phyloP scores from a whole-genome alignment of 441 rosid species.

The Manihot esculenta region DNA sequence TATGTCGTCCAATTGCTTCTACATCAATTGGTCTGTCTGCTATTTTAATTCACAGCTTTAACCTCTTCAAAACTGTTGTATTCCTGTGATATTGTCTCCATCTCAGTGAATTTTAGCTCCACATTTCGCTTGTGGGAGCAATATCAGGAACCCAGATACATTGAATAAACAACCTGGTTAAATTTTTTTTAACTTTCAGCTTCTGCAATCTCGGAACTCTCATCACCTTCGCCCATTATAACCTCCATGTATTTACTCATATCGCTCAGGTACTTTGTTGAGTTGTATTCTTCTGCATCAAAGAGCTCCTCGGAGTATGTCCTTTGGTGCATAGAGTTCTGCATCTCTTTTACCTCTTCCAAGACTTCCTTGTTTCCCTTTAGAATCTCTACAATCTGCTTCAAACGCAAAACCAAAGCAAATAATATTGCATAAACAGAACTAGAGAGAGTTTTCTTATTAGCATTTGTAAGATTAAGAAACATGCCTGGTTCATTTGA shows the following conservation, averaged over 20 bases:
- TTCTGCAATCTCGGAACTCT: neutral
- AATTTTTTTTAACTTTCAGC: no score
- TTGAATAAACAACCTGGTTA: no score
- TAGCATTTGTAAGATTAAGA: neutral
- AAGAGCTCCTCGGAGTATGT: slow-evolving; percentile 74
- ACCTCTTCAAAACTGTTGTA: neutral
- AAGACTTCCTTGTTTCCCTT: slow-evolving; percentile 49
- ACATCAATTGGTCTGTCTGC: neutral
- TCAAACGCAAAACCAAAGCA: slow-evolving; percentile 2
- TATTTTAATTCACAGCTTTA: no score
- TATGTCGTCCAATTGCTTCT: neutral
- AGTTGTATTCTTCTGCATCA: slow-evolving; percentile 74
- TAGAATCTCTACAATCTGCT: slow-evolving; percentile 61
- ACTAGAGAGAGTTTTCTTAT: neutral
- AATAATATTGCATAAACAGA: no score
- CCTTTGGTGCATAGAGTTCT: slow-evolving; percentile 41
- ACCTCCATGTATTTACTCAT: slow-evolving; percentile 57
- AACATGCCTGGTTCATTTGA: slow-evolving; percentile 76
- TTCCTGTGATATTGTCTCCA: slow-evolving; percentile 1
- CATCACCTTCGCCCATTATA: slow-evolving; percentile 36
- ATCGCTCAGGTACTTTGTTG: slow-evolving; percentile 57
- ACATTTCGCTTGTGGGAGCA: slow-evolving; percentile 1
- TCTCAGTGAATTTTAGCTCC: no score
- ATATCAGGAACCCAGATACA: neutral
- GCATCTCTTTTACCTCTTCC: slow-evolving; percentile 37